phyloP scores from a whole-genome alignment of 129 eudicot genomes.

The Oenanthe sinensis region DNA sequence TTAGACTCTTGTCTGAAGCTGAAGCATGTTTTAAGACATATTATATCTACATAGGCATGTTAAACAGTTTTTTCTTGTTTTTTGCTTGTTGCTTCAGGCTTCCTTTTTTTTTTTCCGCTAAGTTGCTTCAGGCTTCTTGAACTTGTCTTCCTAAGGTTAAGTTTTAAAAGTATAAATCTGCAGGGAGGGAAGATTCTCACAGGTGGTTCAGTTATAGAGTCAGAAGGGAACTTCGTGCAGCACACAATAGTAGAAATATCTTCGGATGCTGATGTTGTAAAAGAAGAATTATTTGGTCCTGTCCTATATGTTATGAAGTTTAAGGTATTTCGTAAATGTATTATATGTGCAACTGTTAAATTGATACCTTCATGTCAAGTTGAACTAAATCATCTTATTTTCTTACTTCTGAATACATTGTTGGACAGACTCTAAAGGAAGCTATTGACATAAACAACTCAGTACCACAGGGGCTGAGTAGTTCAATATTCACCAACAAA shows the following conservation, averaged over 20 bases:
- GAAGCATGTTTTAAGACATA: not conserved
- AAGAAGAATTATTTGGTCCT: conserved; percentile 91
- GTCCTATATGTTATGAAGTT: conserved; percentile 84
- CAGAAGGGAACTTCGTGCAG: conserved; percentile 89
- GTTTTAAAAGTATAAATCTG: conserved; percentile 15
- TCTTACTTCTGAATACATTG: not conserved
- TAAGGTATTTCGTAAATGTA: conserved; percentile 34
- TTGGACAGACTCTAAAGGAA: conserved; percentile 68
- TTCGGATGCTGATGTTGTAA: conserved; percentile 60
- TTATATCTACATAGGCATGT: not conserved
- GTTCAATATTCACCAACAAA: conserved; percentile 77
- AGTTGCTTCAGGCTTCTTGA: not conserved
- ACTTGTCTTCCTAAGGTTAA: not conserved
- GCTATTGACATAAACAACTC: conserved; percentile 92
- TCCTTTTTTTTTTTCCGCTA: too few relatives aligned
- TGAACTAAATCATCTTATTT: not conserved
- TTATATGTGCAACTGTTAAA: not conserved
- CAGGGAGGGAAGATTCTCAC: conserved; percentile 92
- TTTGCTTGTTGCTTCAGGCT: not conserved
- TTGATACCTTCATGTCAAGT: not conserved
- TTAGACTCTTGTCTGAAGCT: not conserved
- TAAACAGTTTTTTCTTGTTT: not conserved
- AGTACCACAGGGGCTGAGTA: conserved; percentile 95
- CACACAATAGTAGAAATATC: conserved; percentile 90
- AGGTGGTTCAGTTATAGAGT: conserved; percentile 74